Conservation (phyloP, 257 asterid species). For the Anisodus acutangulus region DNA sequence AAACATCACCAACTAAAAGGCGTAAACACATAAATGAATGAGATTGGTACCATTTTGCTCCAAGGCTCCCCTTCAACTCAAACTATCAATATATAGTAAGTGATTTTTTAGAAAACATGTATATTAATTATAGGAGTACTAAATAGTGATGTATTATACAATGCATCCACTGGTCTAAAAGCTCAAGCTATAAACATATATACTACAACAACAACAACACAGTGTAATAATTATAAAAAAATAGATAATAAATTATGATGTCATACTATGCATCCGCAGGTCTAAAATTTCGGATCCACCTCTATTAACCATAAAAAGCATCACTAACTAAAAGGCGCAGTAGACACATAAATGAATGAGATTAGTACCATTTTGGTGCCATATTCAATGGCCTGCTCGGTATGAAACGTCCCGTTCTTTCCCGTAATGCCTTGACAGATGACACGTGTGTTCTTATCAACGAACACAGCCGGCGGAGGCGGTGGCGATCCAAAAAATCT, state of each 20-base stretch:
- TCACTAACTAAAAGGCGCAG: background rate
- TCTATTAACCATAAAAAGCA: background rate
- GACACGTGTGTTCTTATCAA: conserved; percentile 94
- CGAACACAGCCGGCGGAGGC: conserved; percentile 86
- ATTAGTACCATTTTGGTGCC: conserved; percentile 83
- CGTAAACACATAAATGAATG: background rate
- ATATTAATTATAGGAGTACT: background rate
- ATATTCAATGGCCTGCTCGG: conserved; percentile 94
- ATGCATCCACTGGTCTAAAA: background rate
- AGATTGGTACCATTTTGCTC: conserved; percentile 55
- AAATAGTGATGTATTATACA: background rate
- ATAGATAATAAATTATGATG: too few species aligned
- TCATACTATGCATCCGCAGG: background rate
- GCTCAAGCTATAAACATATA: too few species aligned
- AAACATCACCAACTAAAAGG: background rate
- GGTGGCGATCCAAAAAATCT: conserved; percentile 85
- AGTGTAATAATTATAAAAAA: too few species aligned
- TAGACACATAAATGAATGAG: background rate
- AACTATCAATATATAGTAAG: too few species aligned
- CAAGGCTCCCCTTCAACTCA: too few species aligned
- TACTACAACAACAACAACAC: too few species aligned
- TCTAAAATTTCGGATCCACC: background rate
- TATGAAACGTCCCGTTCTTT: conserved; percentile 90
- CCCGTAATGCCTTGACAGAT: conserved; percentile 98
- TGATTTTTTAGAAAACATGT: too few species aligned